These are phyloP conservation scores for Barbarea vulgaris DNA, from an alignment of 345 rosid genomes.

Conservation along the genomic window DNA sequence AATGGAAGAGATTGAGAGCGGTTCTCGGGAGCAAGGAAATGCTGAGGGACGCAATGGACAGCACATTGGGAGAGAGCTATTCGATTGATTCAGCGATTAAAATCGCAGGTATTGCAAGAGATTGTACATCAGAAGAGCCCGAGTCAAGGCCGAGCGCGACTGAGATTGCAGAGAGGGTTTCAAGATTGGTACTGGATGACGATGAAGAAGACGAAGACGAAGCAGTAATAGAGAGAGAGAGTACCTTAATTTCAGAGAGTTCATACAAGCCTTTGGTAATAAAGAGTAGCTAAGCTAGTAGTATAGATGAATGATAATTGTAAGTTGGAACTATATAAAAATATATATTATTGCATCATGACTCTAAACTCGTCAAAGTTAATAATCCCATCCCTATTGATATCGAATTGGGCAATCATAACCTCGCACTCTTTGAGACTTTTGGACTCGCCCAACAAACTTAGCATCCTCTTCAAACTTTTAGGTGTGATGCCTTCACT, in stretches of 20 bases:
- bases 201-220: slow-evolving; percentile 45
- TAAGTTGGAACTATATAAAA: not conserved
- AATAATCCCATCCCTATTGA: slow-evolving; percentile 62
- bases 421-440: slow-evolving; percentile 51
- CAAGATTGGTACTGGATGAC: slow-evolving; percentile 56
- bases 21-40: slow-evolving; percentile 49
- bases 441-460: slow-evolving; percentile 51
- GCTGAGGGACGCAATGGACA: slow-evolving; percentile 72
- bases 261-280: slow-evolving; percentile 70
- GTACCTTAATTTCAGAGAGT: slow-evolving; percentile 55
- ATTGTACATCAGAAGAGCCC: slow-evolving; percentile 71
- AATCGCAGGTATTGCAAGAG: slow-evolving; percentile 66
- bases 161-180: slow-evolving; percentile 71
- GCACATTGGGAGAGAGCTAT: slow-evolving; percentile 73
- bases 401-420: slow-evolving; percentile 62
- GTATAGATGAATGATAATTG: slow-evolving; percentile 2
- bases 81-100: slow-evolving; percentile 64
- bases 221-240: slow-evolving; percentile 48
- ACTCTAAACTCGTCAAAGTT: slow-evolving; percentile 64
- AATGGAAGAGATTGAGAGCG: slow-evolving; percentile 44
- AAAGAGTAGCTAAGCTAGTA: slow-evolving; percentile 12
- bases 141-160: slow-evolving; percentile 68
- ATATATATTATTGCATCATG: slow-evolving; percentile 52
- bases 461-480: slow-evolving; percentile 62
- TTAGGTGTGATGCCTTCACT: slow-evolving; percentile 60